Evolutionary conservation across 1,284 basidiomycete genomes (phyloP), one percentile per base, ranked within the genome.

Genomic region (Tylopilus sp.): DNA sequence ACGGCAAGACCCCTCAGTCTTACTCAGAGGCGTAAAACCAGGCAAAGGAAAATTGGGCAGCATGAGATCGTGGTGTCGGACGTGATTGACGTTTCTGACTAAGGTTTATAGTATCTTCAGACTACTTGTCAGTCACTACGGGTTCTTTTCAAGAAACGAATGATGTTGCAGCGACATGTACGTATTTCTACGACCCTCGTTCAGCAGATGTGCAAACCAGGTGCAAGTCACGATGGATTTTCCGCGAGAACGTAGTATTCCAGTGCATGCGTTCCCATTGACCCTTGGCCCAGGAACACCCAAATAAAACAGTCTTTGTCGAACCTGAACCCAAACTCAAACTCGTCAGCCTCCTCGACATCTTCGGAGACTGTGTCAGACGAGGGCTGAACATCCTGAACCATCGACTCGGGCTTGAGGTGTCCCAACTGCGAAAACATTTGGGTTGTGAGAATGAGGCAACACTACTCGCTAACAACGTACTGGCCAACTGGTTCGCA

Each of bases 71-170:
- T 23, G 12, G 57, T 52, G 34, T 42, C 49, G 41, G 58, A 67
- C 49, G 49, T 71, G 54, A 66, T 65, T 28, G 49, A 55, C 38
- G 55, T 67, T 29, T 66, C 66, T 15, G 66, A 67, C 37, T 61
- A 65, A 43, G 18, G 26, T 29, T 39, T 25, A 31, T 30, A 16
- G 10, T 21, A 4, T 16, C 26, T 54, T 31, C 26, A 25, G 18
- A 36, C 18, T 6, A 26, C 13, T 11, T 33, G 21, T 33, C 15
- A 15, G 18, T 25, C 21, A 25, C 21, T n/a, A 15, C 11, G 16
- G 23, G 15, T 23, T 31, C n/a, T 25, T 28, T 21, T 38, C 19
- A 25, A 10, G 19, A 29, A n/a, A 13, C 10, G 10, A 9, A 23
- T 18, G 21, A n/a, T 12, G 28, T 29, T 29, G 26, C 10, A 16